These are phyloP conservation scores for Misopates orontium DNA, from an alignment of 257 asterid species.

Conservation along the genomic window DNA sequence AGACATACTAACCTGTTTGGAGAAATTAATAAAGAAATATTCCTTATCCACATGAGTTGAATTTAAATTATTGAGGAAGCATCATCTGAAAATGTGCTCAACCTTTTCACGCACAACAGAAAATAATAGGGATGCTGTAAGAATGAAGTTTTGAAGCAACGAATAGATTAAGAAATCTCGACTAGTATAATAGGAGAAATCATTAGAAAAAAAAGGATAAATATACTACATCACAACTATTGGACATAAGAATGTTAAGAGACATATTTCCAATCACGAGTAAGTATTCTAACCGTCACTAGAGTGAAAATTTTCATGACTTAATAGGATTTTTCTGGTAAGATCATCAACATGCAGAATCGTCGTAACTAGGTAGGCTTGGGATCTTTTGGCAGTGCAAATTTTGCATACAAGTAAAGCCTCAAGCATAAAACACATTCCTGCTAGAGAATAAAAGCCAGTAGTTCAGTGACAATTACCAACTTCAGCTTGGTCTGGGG, in stretches of 20 bases:
- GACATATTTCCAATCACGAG: conserved; percentile 13
- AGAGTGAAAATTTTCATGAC: not conserved
- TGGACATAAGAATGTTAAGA: not conserved
- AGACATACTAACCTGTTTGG: conserved; percentile 23
- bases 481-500: not conserved
- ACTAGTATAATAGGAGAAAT: conserved; percentile 11
- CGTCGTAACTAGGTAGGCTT: too few relatives aligned
- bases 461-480: not conserved
- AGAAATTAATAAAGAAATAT: conserved; percentile 14
- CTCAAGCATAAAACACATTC: not conserved
- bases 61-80: not conserved
- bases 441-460: not conserved
- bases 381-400: too few relatives aligned
- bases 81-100: conserved; percentile 4
- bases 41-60: not conserved
- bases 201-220: not conserved
- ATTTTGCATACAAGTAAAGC: not conserved
- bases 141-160: not conserved
- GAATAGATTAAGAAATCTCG: not conserved
- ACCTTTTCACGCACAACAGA: not conserved
- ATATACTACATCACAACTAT: not conserved
- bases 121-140: not conserved
- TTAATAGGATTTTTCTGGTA: not conserved
- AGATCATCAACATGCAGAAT: not conserved
- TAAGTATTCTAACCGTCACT: too few relatives aligned